phyloP scores from a whole-genome alignment of 2,329 filamentous ascomycete species.

The Penicillium sp. region DNA sequence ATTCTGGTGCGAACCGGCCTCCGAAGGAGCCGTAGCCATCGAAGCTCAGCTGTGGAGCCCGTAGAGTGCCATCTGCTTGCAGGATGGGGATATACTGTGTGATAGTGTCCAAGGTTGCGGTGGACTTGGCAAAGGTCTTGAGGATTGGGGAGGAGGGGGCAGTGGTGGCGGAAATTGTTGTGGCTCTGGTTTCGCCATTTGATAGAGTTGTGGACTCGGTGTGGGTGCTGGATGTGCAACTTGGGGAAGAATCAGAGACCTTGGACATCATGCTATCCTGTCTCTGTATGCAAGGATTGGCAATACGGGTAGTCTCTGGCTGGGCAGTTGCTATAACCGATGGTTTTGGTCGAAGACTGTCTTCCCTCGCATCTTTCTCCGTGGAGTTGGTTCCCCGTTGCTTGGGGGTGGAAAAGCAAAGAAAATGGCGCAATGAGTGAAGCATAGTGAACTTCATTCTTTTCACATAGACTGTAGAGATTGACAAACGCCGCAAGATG shows the following conservation, averaged over 20 bases:
- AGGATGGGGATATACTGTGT: slow-evolving; percentile 23
- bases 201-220: slow-evolving; percentile 10
- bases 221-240: slow-evolving; percentile 11
- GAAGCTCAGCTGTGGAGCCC: slow-evolving; percentile 22
- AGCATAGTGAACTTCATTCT: slow-evolving; percentile 7
- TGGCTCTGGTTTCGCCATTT: slow-evolving; percentile 15
- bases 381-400: background rate
- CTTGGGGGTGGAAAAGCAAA: slow-evolving; percentile 22
- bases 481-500: background rate
- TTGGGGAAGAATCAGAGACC: slow-evolving; percentile 2
- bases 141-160: slow-evolving; percentile 8
- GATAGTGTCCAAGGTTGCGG: slow-evolving; percentile 6
- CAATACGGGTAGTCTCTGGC: background rate
- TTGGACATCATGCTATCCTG: background rate
- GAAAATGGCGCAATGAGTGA: slow-evolving; percentile 14
- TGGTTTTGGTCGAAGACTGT: slow-evolving; percentile 9
- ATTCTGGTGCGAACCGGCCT: slow-evolving; percentile 30
- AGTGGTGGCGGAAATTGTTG: slow-evolving; percentile 15
- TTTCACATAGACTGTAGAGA: background rate
- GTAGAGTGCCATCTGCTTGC: slow-evolving; percentile 23
- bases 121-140: slow-evolving; percentile 10
- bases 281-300: background rate
- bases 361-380: background rate
- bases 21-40: slow-evolving; percentile 28
- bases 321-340: slow-evolving; percentile 3